These are phyloP conservation scores for Coemansia javaensis DNA, from an alignment of 192 early-diverging fungal species.

Conservation along the genomic window DNA sequence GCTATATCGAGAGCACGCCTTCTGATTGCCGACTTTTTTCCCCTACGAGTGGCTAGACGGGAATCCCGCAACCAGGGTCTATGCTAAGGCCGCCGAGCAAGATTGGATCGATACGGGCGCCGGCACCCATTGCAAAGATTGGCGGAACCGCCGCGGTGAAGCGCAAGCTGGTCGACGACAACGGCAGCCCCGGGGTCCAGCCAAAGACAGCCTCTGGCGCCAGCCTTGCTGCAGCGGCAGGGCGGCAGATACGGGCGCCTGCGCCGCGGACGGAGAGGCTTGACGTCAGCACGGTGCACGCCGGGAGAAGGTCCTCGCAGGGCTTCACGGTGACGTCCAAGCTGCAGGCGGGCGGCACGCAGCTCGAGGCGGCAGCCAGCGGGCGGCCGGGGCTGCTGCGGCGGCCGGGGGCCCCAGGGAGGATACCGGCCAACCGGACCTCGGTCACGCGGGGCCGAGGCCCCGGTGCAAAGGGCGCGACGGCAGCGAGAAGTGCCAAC, in stretches of 20 bases:
- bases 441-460: slow-evolving; percentile 26
- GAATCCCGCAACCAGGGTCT: not conserved
- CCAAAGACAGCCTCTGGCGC: not conserved
- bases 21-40: not conserved
- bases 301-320: slow-evolving; percentile 36
- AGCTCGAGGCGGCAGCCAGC: not conserved
- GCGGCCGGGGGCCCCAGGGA: slow-evolving; percentile 13
- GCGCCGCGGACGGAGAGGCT: slow-evolving; percentile 1
- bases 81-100: not conserved
- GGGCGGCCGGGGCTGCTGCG: slow-evolving; percentile 7
- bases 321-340: slow-evolving; percentile 39
- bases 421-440: slow-evolving; percentile 27
- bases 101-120: slow-evolving; percentile 12
- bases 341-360: slow-evolving; percentile 6
- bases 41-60: slow-evolving; percentile 10
- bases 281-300: slow-evolving; percentile 14
- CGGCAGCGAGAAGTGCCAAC: not conserved
- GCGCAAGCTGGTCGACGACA: slow-evolving; percentile 18
- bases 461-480: slow-evolving; percentile 1
- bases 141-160: slow-evolving; percentile 14
- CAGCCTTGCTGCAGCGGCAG: slow-evolving; percentile 1
- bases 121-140: slow-evolving; percentile 35
- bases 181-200: not conserved
- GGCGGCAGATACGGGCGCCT: slow-evolving; percentile 13
- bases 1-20: too few species aligned